phyloP scores from a whole-genome alignment of 2,329 filamentous ascomycete genomes.

The Talaromyces sp. region DNA sequence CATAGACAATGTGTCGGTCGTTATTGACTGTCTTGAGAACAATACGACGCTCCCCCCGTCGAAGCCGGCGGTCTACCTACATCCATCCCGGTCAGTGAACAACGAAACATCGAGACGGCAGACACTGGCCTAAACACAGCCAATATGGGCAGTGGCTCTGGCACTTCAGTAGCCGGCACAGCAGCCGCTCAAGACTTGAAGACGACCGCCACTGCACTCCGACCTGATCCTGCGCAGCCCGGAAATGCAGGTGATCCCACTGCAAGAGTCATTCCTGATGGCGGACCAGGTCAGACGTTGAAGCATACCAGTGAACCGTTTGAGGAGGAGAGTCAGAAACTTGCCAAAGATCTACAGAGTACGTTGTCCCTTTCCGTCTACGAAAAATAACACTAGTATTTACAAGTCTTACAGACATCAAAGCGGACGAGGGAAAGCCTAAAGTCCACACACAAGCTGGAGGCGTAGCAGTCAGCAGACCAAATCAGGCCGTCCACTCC shows the following conservation, averaged over 20 bases:
- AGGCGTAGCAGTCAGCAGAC: not conserved
- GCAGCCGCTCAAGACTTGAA: conserved; percentile 2
- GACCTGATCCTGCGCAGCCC: conserved; percentile 16
- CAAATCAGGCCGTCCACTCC: not conserved
- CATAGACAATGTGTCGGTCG: not conserved
- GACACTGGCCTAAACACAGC: not conserved
- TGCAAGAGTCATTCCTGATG: conserved; percentile 17
- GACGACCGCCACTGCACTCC: conserved; percentile 10
- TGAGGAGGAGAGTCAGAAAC: conserved; percentile 16
- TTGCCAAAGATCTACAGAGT: conserved; percentile 14
- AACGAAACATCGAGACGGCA: conserved; percentile 11
- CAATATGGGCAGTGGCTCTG: conserved; percentile 2
- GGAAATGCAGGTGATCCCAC: conserved; percentile 4
- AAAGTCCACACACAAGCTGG: not conserved
- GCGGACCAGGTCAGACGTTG: conserved; percentile 9
- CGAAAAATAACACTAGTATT: not conserved
- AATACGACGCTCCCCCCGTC: not conserved
- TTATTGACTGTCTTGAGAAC: conserved; percentile 4
- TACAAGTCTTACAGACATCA: conserved; percentile 1
- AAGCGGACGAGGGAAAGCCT: not conserved
- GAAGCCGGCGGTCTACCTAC: conserved; percentile 11
- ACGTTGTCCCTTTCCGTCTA: not conserved
- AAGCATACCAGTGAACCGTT: conserved; percentile 16
- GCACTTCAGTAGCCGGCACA: not conserved
- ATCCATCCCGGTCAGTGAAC: conserved; percentile 3